These are phyloP conservation scores for Inga laurina DNA, from an alignment of 306 rosid species.

Conservation along the genomic window DNA sequence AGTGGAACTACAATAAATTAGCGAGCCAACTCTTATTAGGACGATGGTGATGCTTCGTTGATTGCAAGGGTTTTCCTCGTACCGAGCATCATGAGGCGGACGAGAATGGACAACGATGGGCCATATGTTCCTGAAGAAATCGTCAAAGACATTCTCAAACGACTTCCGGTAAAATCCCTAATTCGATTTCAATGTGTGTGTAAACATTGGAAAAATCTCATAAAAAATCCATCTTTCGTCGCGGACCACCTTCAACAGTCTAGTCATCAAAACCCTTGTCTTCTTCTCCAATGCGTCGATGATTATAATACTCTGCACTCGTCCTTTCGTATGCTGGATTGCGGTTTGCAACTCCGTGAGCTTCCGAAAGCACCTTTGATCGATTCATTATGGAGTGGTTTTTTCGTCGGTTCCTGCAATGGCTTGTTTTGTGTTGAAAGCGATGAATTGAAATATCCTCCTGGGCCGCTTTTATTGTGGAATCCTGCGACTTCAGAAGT, in stretches of 20 bases:
- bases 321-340: neutral
- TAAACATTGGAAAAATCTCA: neutral
- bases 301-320: no score
- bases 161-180: neutral
- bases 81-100: neutral
- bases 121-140: neutral
- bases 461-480: neutral
- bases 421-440: neutral
- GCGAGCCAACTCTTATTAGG: no score
- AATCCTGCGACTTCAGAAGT: neutral
- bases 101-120: neutral
- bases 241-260: neutral
- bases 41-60: no score
- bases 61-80: neutral
- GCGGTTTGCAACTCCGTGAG: neutral
- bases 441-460: neutral
- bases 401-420: neutral
- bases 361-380: neutral
- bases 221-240: neutral
- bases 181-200: neutral
- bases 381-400: rapidly evolving
- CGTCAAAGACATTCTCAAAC: neutral
- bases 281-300: neutral
- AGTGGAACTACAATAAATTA: no score
- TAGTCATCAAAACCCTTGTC: neutral